Conservation (phyloP, 1,284 basidiomycete genomes). For the Sporisorium sorghi region DNA sequence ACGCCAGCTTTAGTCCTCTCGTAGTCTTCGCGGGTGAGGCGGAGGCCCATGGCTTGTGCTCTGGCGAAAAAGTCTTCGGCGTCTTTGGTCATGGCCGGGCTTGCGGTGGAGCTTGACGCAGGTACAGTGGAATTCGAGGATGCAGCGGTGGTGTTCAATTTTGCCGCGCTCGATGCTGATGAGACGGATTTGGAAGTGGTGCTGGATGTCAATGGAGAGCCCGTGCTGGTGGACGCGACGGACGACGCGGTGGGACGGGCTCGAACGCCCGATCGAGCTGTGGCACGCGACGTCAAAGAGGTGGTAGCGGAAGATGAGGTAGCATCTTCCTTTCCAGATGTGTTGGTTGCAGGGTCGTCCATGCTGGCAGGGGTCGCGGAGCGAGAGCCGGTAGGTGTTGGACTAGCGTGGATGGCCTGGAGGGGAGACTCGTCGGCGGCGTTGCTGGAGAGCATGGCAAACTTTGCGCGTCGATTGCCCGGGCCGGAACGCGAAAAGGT, state of each 20-base stretch:
- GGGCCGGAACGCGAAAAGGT: conserved; percentile 54
- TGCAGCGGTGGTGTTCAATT: background rate
- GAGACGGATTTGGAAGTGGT: conserved; percentile 2
- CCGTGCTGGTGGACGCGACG: conserved; percentile 5
- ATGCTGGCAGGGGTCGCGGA: conserved; percentile 43
- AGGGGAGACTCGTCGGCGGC: conserved; percentile 24
- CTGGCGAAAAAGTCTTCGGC: conserved; percentile 65
- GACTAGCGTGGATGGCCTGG: conserved; percentile 39
- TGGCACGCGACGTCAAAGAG: conserved; percentile 6
- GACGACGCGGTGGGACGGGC: conserved; percentile 16
- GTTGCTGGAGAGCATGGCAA: conserved; percentile 34
- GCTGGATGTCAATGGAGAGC: conserved; percentile 10
- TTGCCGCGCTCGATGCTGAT: conserved; percentile 8
- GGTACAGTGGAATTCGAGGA: no score
- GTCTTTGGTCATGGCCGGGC: conserved; percentile 35
- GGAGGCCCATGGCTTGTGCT: conserved; percentile 65
- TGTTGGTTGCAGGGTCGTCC: conserved; percentile 23
- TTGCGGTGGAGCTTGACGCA: conserved; percentile 3
- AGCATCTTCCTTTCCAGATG: conserved; percentile 11
- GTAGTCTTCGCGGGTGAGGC: conserved; percentile 64
- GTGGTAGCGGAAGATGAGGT: conserved; percentile 15
- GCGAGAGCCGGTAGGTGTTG: conserved; percentile 44
- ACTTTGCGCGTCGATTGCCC: conserved; percentile 49
- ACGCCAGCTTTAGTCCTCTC: conserved; percentile 66
- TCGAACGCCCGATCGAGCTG: conserved; percentile 15